These are phyloP conservation scores for Trichomonas tenax DNA, from an alignment of 208 protist genomes.

Conservation along the genomic window DNA sequence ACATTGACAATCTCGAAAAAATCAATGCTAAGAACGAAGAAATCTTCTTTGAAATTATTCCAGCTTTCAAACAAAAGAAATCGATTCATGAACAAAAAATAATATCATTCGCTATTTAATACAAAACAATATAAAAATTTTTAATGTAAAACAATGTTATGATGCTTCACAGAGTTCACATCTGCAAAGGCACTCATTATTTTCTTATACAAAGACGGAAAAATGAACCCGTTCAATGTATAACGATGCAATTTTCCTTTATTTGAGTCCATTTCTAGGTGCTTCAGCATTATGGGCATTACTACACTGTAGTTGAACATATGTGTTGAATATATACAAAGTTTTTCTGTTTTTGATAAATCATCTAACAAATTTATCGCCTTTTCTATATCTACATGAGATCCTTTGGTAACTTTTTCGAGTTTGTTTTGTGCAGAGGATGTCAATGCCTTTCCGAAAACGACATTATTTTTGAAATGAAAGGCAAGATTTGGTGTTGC, in stretches of 20 bases:
- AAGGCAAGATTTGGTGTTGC: background rate
- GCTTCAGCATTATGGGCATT: background rate
- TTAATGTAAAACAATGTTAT: background rate
- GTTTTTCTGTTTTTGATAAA: background rate
- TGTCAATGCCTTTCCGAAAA: background rate
- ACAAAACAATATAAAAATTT: background rate
- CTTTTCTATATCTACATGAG: background rate
- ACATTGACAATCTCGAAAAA: too few relatives aligned
- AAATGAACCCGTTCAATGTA: background rate
- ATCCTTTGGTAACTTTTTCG: background rate
- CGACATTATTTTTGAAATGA: background rate
- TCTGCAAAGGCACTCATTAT: background rate
- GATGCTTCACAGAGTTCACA: background rate
- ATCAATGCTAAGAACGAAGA: too few relatives aligned
- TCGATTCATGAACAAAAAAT: too few relatives aligned
- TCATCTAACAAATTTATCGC: background rate
- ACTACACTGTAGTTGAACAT: background rate
- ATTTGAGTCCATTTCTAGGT: background rate
- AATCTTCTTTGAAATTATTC: too few relatives aligned
- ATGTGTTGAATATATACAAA: background rate
- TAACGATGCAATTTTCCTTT: background rate
- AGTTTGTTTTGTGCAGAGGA: background rate
- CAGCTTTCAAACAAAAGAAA: too few relatives aligned
- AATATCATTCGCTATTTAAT: too few relatives aligned
- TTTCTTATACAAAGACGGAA: background rate